Base-by-base conservation (phyloP, 257 asterid species). In the Striga asiatica region DNA sequence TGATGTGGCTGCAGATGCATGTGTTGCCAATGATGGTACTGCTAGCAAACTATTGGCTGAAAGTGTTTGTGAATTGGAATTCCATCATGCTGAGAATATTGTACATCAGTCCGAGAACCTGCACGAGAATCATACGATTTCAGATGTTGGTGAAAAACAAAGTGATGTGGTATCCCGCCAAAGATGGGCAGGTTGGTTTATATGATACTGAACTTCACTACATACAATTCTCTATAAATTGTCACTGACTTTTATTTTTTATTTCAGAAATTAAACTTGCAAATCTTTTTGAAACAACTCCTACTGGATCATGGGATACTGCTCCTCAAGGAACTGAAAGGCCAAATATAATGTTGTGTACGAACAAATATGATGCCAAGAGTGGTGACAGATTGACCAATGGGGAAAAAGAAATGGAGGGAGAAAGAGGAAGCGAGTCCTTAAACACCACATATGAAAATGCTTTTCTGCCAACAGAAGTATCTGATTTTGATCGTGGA, bases 261-360 rank as follows among this genome's bases (percentile, higher is more conserved):
- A 50, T 29, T 68, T 68, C 79, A 73, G 85, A 54, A 64, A 25
- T 57, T 56, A 68, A 61, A 71, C 65, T 70, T 52, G 65, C 57
- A 41, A 56, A 52, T 62, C 59, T 68, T 48, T 66, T 68, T 59
- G 69, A 54, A 23, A 47, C 55, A 11, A 31, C 78, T 20, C 16
- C 53, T 53, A 34, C 48, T 13, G 42, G 27, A 16, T 35, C 18
- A 16, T 58, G 23, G 58, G 66, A 58, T 31, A 60, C 65, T 56
- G 43, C 46, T 58, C 24, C 54, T 60, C 54, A 51, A 37, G 70
- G 61, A 74, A 46, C 70, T 54, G 73, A 71, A 56, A 16, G 12
- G 24, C 50, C 42, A 31, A 62, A 47, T 32, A 50, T 32, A 37
- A 37, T 59, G 7, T 25, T 54, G 37, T 56, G 53, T 28, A 29